Percentiles rank a stretch among this genome's conserved stretches.
phyloP scores from a whole-genome alignment of 2,329 filamentous ascomycete species.

The Exophiala sp. region DNA sequence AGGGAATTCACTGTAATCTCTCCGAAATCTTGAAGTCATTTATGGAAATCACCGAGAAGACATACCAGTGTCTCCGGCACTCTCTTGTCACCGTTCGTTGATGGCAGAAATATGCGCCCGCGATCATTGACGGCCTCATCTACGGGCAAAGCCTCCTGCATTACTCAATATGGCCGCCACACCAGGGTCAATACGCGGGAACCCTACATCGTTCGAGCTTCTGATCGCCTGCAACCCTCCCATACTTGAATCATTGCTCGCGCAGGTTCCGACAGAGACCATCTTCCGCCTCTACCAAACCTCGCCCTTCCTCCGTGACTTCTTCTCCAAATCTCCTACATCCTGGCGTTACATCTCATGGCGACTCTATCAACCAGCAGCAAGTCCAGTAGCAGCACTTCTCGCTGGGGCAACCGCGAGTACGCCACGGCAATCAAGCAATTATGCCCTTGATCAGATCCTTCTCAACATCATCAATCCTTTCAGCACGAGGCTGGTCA shows the following conservation, averaged over 20 bases:
- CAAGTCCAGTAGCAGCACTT: slow-evolving; percentile 28
- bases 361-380: slow-evolving; percentile 43
- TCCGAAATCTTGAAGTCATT: neutral
- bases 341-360: slow-evolving; percentile 58
- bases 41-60: neutral
- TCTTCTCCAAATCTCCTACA: slow-evolving; percentile 52
- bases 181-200: slow-evolving; percentile 5
- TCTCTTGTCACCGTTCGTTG: neutral
- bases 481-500: slow-evolving; percentile 51
- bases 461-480: slow-evolving; percentile 52
- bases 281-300: slow-evolving; percentile 56
- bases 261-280: slow-evolving; percentile 51
- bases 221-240: slow-evolving; percentile 53
- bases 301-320: slow-evolving; percentile 49
- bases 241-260: slow-evolving; percentile 53
- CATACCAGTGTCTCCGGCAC: neutral
- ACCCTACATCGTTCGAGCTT: slow-evolving; percentile 47
- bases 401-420: slow-evolving; percentile 20
- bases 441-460: slow-evolving; percentile 54
- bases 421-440: slow-evolving; percentile 46
- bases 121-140: neutral
- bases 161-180: slow-evolving; percentile 12
- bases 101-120: slow-evolving; percentile 15
- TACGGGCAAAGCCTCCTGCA: slow-evolving; percentile 4
- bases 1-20: neutral